phyloP scores from a whole-genome alignment of 176 grass and related monocot species.

The Oryza punctata region DNA sequence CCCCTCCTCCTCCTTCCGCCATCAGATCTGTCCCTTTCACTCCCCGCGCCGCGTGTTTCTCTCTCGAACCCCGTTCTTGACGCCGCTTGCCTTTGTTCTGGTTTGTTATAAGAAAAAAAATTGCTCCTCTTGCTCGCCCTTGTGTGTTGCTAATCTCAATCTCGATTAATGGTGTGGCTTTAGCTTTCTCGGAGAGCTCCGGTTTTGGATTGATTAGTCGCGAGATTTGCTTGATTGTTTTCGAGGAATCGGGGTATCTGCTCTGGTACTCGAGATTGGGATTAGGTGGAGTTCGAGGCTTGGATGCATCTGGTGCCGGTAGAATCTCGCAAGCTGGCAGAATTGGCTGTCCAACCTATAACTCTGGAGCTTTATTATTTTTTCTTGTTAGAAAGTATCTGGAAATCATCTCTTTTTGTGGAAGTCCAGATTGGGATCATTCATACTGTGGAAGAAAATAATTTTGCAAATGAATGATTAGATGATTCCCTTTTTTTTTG shows the following conservation, averaged over 20 bases:
- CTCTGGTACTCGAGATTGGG: slow-evolving; percentile 10
- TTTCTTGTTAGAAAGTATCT: neutral
- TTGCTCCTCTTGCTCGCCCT: neutral
- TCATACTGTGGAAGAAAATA: slow-evolving; percentile 30
- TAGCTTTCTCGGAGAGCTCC: neutral
- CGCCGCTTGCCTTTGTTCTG: neutral
- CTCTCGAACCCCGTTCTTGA: slow-evolving; percentile 16
- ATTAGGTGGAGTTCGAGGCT: slow-evolving; percentile 20
- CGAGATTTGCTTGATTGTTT: slow-evolving; percentile 2
- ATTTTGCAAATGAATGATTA: neutral
- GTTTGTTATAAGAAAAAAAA: neutral
- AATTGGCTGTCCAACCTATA: slow-evolving; percentile 1
- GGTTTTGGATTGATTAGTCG: neutral
- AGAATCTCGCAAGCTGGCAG: slow-evolving; percentile 38
- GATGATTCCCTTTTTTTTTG: slow-evolving; percentile 1
- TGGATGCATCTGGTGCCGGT: slow-evolving; percentile 34
- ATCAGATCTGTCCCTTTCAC: slow-evolving; percentile 40
- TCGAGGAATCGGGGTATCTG: neutral
- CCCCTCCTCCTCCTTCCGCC: neutral
- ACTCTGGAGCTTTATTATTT: slow-evolving; percentile 31
- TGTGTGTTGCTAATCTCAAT: neutral
- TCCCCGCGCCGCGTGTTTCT: slow-evolving; percentile 12
- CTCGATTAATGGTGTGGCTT: neutral
- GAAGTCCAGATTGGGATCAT: slow-evolving; percentile 23
- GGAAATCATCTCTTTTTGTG: slow-evolving; percentile 23